Evolutionary conservation across 805 yeast genomes (phyloP), one percentile per base, ranked within the genome.

Genomic region (Cyberlindnera veronae): DNA sequence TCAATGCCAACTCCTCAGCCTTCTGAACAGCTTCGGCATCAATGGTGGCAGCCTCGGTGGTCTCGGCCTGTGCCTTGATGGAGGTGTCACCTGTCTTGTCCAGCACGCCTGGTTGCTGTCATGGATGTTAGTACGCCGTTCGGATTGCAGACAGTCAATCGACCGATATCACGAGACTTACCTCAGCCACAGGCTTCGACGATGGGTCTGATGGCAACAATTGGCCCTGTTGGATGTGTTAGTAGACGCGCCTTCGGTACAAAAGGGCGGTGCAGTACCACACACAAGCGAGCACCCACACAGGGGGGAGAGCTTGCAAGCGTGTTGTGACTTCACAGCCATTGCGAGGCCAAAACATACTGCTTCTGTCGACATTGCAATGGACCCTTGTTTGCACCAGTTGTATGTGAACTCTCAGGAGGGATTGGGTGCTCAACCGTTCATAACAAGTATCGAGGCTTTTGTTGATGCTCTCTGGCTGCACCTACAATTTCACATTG

Each of bases 1-100:
- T 52, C 28, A 43, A 32, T 3, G 60, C 62, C 16, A 48, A 36
- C 28, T 48, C 51, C 29, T 55, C 61, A 29, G 61, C 60, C 38
- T 49, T 51, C 30, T 45, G 45, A 21, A 57, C 35, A 3, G 48
- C 46, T 2, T 31, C 44, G 11, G 37, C 42, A 28, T 46, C 54
- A 29, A 55, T 43, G 5, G 39, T 32, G 29, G 53, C 40, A 4
- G 47, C 31, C 5, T 31, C 32, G 9, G 36, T 30, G 2, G 46
- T 39, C 7, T 34, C 37, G 11, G 18, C 15, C 0, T 12, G 27
- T 14, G 6, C 12, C 16, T 15, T 5, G 27, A 13, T 18, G 11
- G 30, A 27, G 3, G 17, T 27, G 5, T 39, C 49, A 10, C 45
- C 33, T 1, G 46, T 46, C 18, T 42, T 46, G 23, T 47, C 39